Evolutionary conservation across 1,139 yeast species (phyloP).

Genomic region (Taphrina sp.): DNA sequence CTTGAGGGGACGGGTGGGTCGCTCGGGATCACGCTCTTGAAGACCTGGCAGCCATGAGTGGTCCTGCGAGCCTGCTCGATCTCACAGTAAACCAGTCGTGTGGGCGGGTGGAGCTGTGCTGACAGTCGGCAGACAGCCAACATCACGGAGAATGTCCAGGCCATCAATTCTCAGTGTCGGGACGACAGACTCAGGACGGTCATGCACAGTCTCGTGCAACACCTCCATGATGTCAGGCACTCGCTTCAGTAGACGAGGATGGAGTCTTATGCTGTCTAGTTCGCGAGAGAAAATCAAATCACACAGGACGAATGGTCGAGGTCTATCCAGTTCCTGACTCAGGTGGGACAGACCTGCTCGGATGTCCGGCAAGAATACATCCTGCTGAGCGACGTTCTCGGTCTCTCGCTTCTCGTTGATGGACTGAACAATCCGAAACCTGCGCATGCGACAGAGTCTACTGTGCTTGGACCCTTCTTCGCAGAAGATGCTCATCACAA

Average conservation of each 20-base stretch:
- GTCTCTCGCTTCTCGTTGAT: conserved; percentile 46
- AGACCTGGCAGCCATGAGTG: not conserved
- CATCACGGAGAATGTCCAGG: conserved; percentile 43
- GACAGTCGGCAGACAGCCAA: conserved; percentile 34
- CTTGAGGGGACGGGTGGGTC: no score
- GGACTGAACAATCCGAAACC: conserved; percentile 46
- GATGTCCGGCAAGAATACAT: conserved; percentile 46
- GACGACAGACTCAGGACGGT: conserved; percentile 42
- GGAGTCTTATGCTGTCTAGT: conserved; percentile 26
- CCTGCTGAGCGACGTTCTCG: conserved; percentile 44
- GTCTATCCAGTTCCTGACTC: conserved; percentile 44
- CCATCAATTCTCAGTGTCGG: conserved; percentile 43
- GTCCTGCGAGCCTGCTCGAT: conserved; percentile 6
- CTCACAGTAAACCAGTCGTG: conserved; percentile 5
- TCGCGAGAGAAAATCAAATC: conserved; percentile 45
- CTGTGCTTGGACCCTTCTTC: conserved; percentile 47
- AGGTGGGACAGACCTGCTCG: conserved; percentile 44
- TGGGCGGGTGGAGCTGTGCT: no score
- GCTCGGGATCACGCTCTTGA: no score
- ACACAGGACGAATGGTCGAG: conserved; percentile 46
- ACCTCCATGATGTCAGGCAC: conserved; percentile 42
- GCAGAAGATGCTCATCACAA: conserved; percentile 45
- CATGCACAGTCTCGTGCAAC: conserved; percentile 43
- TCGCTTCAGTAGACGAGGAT: not conserved
- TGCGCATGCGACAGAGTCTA: conserved; percentile 44